These are phyloP conservation scores for Zygnema circumcarinatum DNA, from an alignment of 139 green algal genomes.

Conservation along the genomic window DNA sequence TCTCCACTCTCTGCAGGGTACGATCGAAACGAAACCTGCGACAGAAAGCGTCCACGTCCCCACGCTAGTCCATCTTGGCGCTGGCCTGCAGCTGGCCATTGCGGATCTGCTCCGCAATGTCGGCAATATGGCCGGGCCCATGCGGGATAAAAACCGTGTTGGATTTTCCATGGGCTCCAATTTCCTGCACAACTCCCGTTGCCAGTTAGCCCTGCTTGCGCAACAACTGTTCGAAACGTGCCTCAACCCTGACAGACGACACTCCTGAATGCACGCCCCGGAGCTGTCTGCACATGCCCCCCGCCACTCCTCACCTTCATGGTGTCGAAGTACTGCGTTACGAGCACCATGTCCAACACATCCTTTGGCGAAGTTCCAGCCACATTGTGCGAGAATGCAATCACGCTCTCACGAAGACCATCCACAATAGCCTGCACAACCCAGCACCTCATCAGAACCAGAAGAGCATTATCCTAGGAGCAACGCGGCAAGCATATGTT, in stretches of 20 bases:
- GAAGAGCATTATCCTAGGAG: too few relatives aligned
- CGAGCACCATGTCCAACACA: conserved; percentile 86
- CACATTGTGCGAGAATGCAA: conserved; percentile 75
- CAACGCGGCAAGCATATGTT: too few relatives aligned
- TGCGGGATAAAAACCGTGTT: conserved; percentile 84
- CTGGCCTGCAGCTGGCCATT: conserved; percentile 65
- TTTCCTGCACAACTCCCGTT: too few relatives aligned
- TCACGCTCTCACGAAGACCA: conserved; percentile 86
- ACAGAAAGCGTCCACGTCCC: too few relatives aligned
- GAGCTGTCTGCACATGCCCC: conserved; percentile 70
- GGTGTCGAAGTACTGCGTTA: conserved; percentile 91
- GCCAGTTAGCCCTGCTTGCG: too few relatives aligned
- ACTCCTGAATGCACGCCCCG: too few relatives aligned
- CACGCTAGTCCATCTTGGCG: too few relatives aligned
- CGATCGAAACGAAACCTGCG: too few relatives aligned
- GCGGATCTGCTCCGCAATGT: conserved; percentile 75
- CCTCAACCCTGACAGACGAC: too few relatives aligned
- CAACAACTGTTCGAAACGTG: too few relatives aligned
- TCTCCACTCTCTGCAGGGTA: too few relatives aligned
- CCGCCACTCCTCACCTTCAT: too few relatives aligned
- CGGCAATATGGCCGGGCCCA: conserved; percentile 69
- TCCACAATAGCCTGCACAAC: conserved; percentile 82
- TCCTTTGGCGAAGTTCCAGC: conserved; percentile 48
- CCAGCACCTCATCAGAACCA: neutral
- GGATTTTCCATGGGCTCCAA: conserved; percentile 33